These are phyloP conservation scores for Epichloe sp. DNA, from an alignment of 2,329 filamentous ascomycete species.

Conservation along the genomic window DNA sequence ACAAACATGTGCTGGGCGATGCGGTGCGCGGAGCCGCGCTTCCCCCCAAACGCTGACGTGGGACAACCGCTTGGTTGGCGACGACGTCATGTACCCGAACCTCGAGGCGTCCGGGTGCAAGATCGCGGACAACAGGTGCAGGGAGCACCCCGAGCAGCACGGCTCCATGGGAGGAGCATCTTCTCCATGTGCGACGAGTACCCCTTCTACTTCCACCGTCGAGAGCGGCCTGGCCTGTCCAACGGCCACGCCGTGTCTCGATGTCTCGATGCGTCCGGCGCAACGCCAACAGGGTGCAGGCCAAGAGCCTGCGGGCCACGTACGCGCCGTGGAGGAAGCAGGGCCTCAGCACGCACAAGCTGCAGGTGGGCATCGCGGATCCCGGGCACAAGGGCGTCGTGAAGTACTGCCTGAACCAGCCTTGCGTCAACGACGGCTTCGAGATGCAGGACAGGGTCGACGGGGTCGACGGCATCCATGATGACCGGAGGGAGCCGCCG, in stretches of 20 bases:
- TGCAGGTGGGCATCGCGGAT: neutral
- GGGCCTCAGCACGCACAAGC: neutral
- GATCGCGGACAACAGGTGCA: neutral
- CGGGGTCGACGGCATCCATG: neutral
- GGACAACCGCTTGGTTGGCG: neutral
- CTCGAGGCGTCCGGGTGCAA: neutral
- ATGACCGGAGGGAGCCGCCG: neutral
- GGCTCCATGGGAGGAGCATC: neutral
- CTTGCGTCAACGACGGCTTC: conserved; percentile 2
- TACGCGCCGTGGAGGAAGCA: neutral
- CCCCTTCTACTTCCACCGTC: neutral
- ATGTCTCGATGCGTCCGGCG: conserved; percentile 1
- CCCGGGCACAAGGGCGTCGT: neutral
- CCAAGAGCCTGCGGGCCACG: neutral
- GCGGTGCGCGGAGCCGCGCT: conserved; percentile 10
- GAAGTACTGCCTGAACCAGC: conserved; percentile 4
- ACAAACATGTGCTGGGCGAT: conserved; percentile 14
- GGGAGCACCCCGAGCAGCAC: neutral
- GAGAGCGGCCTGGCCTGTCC: neutral
- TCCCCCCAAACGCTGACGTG: conserved; percentile 8
- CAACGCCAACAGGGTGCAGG: neutral
- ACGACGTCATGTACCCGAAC: neutral
- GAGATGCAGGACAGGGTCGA: conserved; percentile 1
- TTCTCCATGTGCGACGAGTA: conserved; percentile 1
- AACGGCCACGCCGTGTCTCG: neutral